Base-by-base conservation (phyloP, 352 stramenopile genomes). In the Pythium dissimile region DNA sequence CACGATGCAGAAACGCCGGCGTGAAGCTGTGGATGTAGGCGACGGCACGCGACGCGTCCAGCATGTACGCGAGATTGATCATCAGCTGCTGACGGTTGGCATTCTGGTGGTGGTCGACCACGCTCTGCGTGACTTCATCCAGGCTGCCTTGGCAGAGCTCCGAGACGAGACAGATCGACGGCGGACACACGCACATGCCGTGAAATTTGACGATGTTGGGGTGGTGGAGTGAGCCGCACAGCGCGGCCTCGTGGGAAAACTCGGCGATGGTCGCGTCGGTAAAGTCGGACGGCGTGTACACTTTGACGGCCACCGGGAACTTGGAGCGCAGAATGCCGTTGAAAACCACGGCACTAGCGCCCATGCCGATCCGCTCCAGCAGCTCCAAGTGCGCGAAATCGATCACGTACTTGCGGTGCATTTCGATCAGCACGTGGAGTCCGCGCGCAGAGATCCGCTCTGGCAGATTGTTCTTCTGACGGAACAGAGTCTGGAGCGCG, bases 141-240 rank as follows among this genome's bases (percentile, higher is more conserved):
- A 90, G 59, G 49, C 69, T 85, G 31, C 80, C 80, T 35, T 77
- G 59, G 43, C 77, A 86, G 6, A 84, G 69, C 42, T 88, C 77
- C 0, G 62, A 74, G 6, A 88, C 73, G 2, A 85, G 43, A 38
- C 65, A 75, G 47, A 88, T 86, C 39, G 65, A 67, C 18, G 77
- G 77, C 13, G 77, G 74, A 24, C 57, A 67, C 20, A 88, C 69
- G 46, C 73, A 84, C 39, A 86, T 67, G n/a, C 76, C 76, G 35
- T 78, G 86, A 62, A 92, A 92, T 48, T 72, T 77, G 48, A 88
- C 75, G 31, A 92, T 80, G 60, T 92, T 92, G 5, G 83, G 76
- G 37, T 91, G 81, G 26, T 84, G 62, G 6, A 91, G 64, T 13
- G 77, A 66, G 5, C 75, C 72, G 55, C 77, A 92, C 15, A 92